Percentiles rank a stretch among this genome's conserved stretches.
Conservation (phyloP, 768 basidiomycete genomes). For the Suillus lakei region DNA sequence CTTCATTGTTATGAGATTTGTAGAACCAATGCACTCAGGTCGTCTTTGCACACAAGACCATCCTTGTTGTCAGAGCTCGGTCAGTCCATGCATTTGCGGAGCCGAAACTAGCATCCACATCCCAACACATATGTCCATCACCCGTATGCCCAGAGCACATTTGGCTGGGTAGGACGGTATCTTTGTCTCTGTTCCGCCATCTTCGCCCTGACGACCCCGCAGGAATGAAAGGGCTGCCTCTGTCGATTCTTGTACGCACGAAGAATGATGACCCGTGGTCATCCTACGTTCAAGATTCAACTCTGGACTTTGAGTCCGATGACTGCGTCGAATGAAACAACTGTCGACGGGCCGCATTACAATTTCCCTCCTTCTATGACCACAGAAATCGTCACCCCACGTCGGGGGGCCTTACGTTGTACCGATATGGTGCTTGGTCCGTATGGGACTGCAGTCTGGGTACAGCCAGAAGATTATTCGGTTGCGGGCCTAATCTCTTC, state of each 20-base stretch:
- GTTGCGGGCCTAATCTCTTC: conserved; percentile 41
- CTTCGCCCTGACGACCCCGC: neutral
- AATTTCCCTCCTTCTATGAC: conserved; percentile 53
- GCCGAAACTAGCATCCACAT: conserved; percentile 42
- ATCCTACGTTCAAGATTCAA: conserved; percentile 49
- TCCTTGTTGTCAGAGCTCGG: conserved; percentile 64
- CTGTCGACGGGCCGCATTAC: conserved; percentile 32
- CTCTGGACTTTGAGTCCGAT: conserved; percentile 53
- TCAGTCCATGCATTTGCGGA: conserved; percentile 60
- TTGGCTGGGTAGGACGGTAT: conserved; percentile 74
- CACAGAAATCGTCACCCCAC: conserved; percentile 40
- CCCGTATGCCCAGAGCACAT: conserved; percentile 51
- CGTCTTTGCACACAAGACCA: conserved; percentile 46
- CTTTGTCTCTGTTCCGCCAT: conserved; percentile 37
- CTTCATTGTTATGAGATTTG: conserved; percentile 19
- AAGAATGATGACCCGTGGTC: conserved; percentile 69
- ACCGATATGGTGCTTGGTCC: conserved; percentile 56
- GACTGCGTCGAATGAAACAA: conserved; percentile 8
- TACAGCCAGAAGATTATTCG: conserved; percentile 56
- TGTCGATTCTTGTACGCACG: conserved; percentile 57
- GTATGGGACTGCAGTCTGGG: conserved; percentile 65
- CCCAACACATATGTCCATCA: conserved; percentile 29
- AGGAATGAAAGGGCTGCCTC: neutral
- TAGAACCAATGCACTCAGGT: conserved; percentile 59
- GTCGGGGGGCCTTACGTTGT: conserved; percentile 58